Percentiles rank a stretch among this genome's conserved stretches.
These are phyloP conservation scores for Pichia sp. DNA, from an alignment of 1,139 yeast species.

Conservation along the genomic window DNA sequence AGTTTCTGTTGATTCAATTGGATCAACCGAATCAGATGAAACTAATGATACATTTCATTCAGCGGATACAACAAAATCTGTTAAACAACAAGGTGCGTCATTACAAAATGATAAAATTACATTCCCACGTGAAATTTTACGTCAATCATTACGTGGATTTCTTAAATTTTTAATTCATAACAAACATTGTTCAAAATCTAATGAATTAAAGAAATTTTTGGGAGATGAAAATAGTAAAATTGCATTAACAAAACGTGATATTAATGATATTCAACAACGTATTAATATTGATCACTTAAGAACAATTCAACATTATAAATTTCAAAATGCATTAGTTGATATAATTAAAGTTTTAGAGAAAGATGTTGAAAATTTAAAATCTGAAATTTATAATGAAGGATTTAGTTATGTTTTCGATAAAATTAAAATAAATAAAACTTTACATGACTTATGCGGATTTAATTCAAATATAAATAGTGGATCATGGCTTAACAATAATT, in stretches of 20 bases:
- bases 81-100: neutral
- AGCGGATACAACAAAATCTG: constrained; percentile 3
- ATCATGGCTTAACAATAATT: constrained; percentile 5
- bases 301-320: constrained; percentile 60
- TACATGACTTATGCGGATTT: constrained; percentile 42
- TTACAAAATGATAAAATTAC: constrained; percentile 13
- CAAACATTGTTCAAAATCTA: constrained; percentile 44
- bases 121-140: constrained; percentile 58
- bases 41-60: constrained; percentile 9
- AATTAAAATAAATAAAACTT: constrained; percentile 46
- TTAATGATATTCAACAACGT: constrained; percentile 51
- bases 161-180: constrained; percentile 46
- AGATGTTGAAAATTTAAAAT: constrained; percentile 50
- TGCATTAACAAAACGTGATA: constrained; percentile 35
- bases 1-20: constrained; percentile 4
- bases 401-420: constrained; percentile 52
- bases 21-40: constrained; percentile 2
- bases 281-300: constrained; percentile 55
- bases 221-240: constrained; percentile 32
- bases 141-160: constrained; percentile 74
- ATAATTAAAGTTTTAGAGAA: constrained; percentile 42
- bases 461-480: constrained; percentile 2
- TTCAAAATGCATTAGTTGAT: constrained; percentile 59
- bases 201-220: constrained; percentile 48
- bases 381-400: constrained; percentile 36